These are phyloP conservation scores for Cercospora zeina DNA, from an alignment of 2,329 filamentous ascomycete genomes.

Conservation along the genomic window DNA sequence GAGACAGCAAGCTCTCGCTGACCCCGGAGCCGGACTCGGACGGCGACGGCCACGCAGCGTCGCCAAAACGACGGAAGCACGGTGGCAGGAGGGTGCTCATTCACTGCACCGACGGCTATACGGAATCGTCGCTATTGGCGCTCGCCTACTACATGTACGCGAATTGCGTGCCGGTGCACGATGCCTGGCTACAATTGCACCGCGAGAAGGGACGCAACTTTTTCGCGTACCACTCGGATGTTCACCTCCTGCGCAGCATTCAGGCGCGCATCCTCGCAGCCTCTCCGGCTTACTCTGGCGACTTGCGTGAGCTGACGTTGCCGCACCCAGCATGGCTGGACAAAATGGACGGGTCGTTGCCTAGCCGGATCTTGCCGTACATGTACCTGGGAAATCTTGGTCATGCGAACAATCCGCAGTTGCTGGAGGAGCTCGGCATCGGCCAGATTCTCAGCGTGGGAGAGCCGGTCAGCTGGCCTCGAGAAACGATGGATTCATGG, in stretches of 20 bases:
- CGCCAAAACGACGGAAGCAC: slow-evolving; percentile 7
- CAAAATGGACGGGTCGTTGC: slow-evolving; percentile 83
- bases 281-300: slow-evolving; percentile 58
- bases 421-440: slow-evolving; percentile 79
- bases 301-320: slow-evolving; percentile 54
- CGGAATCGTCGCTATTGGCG: slow-evolving; percentile 83
- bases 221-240: slow-evolving; percentile 92
- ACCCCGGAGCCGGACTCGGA: slow-evolving; percentile 49
- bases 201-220: slow-evolving; percentile 82
- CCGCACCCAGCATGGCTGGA: slow-evolving; percentile 77
- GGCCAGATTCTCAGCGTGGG: slow-evolving; percentile 87
- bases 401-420: slow-evolving; percentile 89
- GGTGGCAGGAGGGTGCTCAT: slow-evolving; percentile 73
- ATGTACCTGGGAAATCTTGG: slow-evolving; percentile 94
- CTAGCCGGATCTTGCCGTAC: slow-evolving; percentile 84
- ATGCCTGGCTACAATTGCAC: slow-evolving; percentile 86
- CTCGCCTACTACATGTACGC: slow-evolving; percentile 94
- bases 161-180: slow-evolving; percentile 74
- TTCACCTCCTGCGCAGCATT: slow-evolving; percentile 74
- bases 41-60: slow-evolving; percentile 58
- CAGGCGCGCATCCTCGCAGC: slow-evolving; percentile 72
- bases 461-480: slow-evolving; percentile 79
- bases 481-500: slow-evolving; percentile 69
- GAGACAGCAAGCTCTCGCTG: slow-evolving; percentile 48
- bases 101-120: slow-evolving; percentile 94